Conservation (phyloP, 345 rosid genomes). For the Populus pruinosa region DNA sequence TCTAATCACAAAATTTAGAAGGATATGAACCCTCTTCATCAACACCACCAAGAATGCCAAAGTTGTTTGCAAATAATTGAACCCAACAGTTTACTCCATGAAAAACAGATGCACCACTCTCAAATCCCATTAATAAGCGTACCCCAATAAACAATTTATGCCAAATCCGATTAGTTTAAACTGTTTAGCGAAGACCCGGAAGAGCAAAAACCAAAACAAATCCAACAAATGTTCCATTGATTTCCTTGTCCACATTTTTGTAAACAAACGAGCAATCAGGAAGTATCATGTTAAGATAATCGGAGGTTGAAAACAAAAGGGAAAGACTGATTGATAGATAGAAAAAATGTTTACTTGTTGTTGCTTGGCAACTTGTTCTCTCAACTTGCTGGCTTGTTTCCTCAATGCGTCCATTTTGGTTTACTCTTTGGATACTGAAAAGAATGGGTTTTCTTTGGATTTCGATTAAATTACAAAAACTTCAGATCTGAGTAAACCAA, state of each 20-base stretch:
- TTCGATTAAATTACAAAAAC: neutral
- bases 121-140: neutral
- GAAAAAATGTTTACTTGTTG: slow-evolving; percentile 44
- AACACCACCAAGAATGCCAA: neutral
- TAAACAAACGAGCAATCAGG: neutral
- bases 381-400: slow-evolving; percentile 88
- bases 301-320: slow-evolving; percentile 1
- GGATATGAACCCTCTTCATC: neutral
- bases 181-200: neutral
- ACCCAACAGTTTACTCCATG: neutral
- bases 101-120: neutral
- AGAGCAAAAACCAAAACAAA: neutral
- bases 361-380: slow-evolving; percentile 95
- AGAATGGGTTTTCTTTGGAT: neutral
- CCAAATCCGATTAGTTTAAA: neutral
- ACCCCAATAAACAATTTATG: neutral
- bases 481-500: neutral
- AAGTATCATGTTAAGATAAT: neutral
- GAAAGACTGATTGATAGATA: neutral
- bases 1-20: neutral
- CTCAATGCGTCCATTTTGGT: slow-evolving; percentile 74
- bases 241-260: slow-evolving; percentile 8
- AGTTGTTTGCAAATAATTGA: neutral
- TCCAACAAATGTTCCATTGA: neutral
- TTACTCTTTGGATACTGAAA: too few relatives aligned